Conservation (phyloP, 2,329 filamentous ascomycete species). For the Pleomassaria siparia region DNA sequence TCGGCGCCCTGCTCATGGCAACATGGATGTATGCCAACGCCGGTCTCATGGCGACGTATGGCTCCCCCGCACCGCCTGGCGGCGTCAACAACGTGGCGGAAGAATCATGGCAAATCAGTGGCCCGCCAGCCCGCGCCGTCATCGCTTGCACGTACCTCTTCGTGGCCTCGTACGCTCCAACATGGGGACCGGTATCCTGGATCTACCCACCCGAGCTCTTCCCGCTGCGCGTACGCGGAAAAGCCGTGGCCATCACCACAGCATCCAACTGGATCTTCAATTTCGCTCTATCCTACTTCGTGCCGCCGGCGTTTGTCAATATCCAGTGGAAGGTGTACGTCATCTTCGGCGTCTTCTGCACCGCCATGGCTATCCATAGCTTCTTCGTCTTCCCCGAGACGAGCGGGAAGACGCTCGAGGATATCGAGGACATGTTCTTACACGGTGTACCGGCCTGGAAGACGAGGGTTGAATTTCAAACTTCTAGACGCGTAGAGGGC, state of each 20-base stretch:
- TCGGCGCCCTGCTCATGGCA: slow-evolving; percentile 66
- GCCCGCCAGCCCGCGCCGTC: slow-evolving; percentile 51
- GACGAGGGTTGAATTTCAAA: slow-evolving; percentile 35
- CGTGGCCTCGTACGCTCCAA: slow-evolving; percentile 67
- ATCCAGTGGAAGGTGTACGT: slow-evolving; percentile 67
- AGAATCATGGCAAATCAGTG: slow-evolving; percentile 44
- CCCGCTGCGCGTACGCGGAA: slow-evolving; percentile 63
- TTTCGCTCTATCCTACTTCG: slow-evolving; percentile 58
- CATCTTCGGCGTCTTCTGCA: slow-evolving; percentile 74
- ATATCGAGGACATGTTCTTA: slow-evolving; percentile 73
- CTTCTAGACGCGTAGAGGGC: slow-evolving; percentile 22
- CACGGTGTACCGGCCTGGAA: slow-evolving; percentile 61
- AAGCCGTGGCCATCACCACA: slow-evolving; percentile 63
- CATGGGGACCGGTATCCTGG: slow-evolving; percentile 62
- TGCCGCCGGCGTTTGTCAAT: slow-evolving; percentile 60
- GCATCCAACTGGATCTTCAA: slow-evolving; percentile 64
- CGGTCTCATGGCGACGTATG: slow-evolving; percentile 62
- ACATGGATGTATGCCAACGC: slow-evolving; percentile 65
- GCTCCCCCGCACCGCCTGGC: slow-evolving; percentile 45
- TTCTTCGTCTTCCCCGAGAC: slow-evolving; percentile 69
- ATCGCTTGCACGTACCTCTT: slow-evolving; percentile 73
- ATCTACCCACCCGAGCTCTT: slow-evolving; percentile 64
- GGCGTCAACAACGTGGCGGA: slow-evolving; percentile 46
- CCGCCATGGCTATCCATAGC: slow-evolving; percentile 68
- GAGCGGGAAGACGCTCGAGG: slow-evolving; percentile 72